Base-by-base conservation (phyloP, 2,329 filamentous ascomycete genomes). In the Fusarium musae region DNA sequence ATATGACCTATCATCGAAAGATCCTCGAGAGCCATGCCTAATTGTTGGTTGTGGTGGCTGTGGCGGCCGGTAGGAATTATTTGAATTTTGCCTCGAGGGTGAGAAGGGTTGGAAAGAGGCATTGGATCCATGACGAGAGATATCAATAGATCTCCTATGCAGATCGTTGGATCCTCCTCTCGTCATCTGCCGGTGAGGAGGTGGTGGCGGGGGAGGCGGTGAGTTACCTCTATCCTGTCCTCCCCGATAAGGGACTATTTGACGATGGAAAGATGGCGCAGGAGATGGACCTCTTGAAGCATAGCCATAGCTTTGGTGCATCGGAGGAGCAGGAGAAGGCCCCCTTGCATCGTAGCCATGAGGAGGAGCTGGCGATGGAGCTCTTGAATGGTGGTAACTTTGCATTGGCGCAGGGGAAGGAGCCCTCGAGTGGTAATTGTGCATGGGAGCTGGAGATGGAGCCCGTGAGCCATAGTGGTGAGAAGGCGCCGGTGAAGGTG, bases 201-300 rank as follows among this genome's bases (percentile, higher is more conserved):
- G 92, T 0, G 95, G 95, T 5, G 94, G 91, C 4, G 95, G 94
- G 12, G 95, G 94, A 23, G 94, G 93, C 13, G 93, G 92, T 26
- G 89, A 90, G 44, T 88, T 87, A 42, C 84, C 83, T 49, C 85
- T 81, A 26, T 83, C 78, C 64, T 79, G 66, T 19, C 70, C 75
- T 21, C 65, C 69, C 40, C 70, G 66, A 34, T 75, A 77, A 59
- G 77, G 78, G 9, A 74, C 74, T 34, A 70, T 64, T 46, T 76
- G 66, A 32, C 49, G 76, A 44, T 65, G 72, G 32, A 78, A 82
- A 8, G 69, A 78, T 16, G 84, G 85, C 73, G 66, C 83, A 74
- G 76, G 84, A 75, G 76, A 85, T 78, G 81, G 79, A 13, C 76
- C 79, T 61, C 85, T 80, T 4, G 80, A 78, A 66, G 79, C 59